Percentiles rank a stretch among this genome's conserved stretches.
Conservation (phyloP, 768 basidiomycete species). For the Termitomyces sp. region DNA sequence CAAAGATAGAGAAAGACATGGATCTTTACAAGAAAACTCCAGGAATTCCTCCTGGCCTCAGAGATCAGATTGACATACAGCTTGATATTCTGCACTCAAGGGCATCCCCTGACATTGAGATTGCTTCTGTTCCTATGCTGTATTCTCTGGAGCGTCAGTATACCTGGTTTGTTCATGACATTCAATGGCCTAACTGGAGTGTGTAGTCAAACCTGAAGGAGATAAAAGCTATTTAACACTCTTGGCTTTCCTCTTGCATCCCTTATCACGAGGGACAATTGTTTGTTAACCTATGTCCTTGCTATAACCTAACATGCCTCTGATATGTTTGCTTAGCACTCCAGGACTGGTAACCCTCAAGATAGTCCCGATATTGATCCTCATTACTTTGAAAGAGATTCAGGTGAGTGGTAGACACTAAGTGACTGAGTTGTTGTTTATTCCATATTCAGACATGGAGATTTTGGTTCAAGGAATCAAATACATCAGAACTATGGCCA, state of each 20-base stretch:
- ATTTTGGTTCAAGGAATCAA: constrained; percentile 15
- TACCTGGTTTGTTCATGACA: too few species aligned
- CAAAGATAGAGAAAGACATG: constrained; percentile 19
- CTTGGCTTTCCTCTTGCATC: constrained; percentile 30
- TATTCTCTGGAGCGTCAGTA: constrained; percentile 13
- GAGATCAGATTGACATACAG: constrained; percentile 35
- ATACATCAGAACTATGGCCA: constrained; percentile 13
- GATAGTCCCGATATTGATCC: constrained; percentile 32
- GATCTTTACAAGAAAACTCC: constrained; percentile 16
- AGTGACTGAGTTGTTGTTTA: background rate
- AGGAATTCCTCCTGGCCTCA: constrained; percentile 23
- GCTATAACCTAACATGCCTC: background rate
- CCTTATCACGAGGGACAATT: constrained; percentile 43
- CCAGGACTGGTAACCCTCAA: constrained; percentile 24
- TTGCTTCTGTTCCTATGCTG: constrained; percentile 19
- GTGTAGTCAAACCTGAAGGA: constrained; percentile 24
- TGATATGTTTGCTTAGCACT: constrained; percentile 18
- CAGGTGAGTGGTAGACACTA: constrained; percentile 11
- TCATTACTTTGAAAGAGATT: constrained; percentile 33
- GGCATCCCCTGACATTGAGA: constrained; percentile 18
- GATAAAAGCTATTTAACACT: constrained; percentile 39
- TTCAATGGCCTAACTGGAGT: too few species aligned
- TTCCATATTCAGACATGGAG: constrained; percentile 6
- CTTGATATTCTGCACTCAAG: constrained; percentile 23
- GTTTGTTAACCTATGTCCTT: constrained; percentile 20